Evolutionary conservation across 768 basidiomycete genomes (phyloP).

Genomic region (Clitopilus passeckerianus): DNA sequence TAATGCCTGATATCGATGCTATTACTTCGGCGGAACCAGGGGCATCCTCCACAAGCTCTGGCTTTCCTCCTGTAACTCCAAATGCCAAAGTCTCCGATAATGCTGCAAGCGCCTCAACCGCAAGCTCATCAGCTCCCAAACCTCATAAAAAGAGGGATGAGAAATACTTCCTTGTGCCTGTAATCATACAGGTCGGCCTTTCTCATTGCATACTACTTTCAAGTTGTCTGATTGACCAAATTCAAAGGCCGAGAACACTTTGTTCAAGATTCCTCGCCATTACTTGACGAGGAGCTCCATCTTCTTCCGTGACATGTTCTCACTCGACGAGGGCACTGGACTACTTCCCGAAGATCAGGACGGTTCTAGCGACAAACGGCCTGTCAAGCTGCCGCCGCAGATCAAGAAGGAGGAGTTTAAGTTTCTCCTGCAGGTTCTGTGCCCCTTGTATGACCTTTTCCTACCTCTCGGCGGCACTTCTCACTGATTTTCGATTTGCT

Average conservation of each 20-base stretch:
- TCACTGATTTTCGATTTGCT: too few species aligned
- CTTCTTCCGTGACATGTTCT: not conserved
- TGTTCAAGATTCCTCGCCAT: not conserved
- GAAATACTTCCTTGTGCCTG: not conserved
- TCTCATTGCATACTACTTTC: not conserved
- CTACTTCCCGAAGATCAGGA: not conserved
- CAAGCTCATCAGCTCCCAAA: not conserved
- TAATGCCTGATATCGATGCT: not conserved
- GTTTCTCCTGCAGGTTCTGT: not conserved
- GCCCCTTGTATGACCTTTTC: not conserved
- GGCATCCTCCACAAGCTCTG: not conserved
- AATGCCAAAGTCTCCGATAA: too few species aligned
- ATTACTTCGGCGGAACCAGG: not conserved
- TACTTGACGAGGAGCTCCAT: not conserved
- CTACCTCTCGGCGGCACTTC: too few species aligned
- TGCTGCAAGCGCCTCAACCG: not conserved
- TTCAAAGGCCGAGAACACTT: not conserved
- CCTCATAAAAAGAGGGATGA: not conserved
- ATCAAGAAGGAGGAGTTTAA: not conserved
- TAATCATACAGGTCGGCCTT: not conserved
- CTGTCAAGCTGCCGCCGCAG: not conserved
- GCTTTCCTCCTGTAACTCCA: not conserved
- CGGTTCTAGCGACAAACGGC: not conserved
- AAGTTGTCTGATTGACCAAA: not conserved
- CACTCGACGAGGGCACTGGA: not conserved